phyloP scores from a whole-genome alignment of 78 protist genomes.

The Creolimax fragrantissima region DNA sequence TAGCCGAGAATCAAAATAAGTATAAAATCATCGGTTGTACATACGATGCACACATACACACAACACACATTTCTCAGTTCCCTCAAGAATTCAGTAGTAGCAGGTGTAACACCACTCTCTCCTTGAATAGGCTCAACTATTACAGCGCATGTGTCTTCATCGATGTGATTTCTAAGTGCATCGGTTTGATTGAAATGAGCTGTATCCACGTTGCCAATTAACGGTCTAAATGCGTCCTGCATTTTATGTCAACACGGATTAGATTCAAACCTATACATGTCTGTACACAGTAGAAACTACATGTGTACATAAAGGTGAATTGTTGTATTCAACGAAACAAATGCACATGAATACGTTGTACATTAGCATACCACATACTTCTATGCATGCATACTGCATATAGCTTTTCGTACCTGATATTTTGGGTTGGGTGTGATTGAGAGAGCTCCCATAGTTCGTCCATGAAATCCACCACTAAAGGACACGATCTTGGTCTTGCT shows the following conservation, averaged over 20 bases:
- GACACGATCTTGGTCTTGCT: conserved; percentile 38
- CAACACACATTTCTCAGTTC: not conserved
- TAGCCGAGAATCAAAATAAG: too few relatives aligned
- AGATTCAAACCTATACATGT: not conserved
- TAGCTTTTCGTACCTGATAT: conserved; percentile 20
- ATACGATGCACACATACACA: not conserved
- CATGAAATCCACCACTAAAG: conserved; percentile 58
- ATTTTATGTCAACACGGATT: too few relatives aligned
- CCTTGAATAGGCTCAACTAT: conserved; percentile 72
- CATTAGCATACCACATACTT: too few relatives aligned
- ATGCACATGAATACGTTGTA: too few relatives aligned
- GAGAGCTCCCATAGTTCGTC: conserved; percentile 61
- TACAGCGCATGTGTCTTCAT: conserved; percentile 36
- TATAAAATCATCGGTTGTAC: too few relatives aligned
- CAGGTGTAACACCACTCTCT: conserved; percentile 59
- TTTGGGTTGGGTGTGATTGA: conserved; percentile 24
- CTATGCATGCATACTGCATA: too few relatives aligned
- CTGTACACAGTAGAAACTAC: not conserved
- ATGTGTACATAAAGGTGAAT: not conserved
- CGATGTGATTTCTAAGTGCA: not conserved
- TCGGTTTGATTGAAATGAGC: conserved; percentile 44
- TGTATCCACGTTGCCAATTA: not conserved
- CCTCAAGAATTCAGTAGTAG: conserved; percentile 33
- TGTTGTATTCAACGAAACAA: too few relatives aligned
- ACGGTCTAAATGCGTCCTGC: conserved; percentile 19